Base-by-base conservation (phyloP, 108 stramenopile genomes). In the Cylindrotheca closterium region DNA sequence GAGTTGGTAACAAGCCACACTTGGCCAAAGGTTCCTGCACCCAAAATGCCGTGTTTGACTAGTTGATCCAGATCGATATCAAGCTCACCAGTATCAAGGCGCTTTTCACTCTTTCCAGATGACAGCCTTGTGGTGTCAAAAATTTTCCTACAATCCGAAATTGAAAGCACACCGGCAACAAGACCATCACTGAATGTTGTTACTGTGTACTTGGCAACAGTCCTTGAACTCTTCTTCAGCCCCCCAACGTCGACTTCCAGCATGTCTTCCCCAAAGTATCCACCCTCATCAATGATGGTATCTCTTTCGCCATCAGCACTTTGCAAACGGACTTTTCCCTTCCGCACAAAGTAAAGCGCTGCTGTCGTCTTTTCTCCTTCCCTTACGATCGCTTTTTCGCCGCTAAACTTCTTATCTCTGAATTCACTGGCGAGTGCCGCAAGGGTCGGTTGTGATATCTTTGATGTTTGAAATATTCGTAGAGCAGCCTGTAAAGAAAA, bases 1-100 rank as follows among this genome's bases (percentile, higher is more conserved):
- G 17, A 26, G 49, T 72, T 21, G 3, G 24, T 72, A 26, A 85
- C 88, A 17, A 94, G 66, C 79, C 88, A 85, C 19, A 94, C 93
- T 58, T 94, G 81, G 23, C 92, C 96, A 63, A 96, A 74, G 12
- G 84, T 81, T 24, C 90, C 81, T 31, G 78, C 80, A 31, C 89
- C 88, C 4, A 93, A 63, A 58, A 59, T 57, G 22, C 24, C 60
- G 30, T 52, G 56, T 57, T 29, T 63, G 55, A 32, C 67, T 59
- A 53, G 65, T 51, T 45, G 64, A 48, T 52, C 54, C 23, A 66
- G 27, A 27, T 30, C 22, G 24, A 59, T 53, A 19, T 58, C 46
- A n/a, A 27, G 4, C 26, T 62, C 32, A 71, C 70, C 15, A 2
- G 15, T 4, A 19, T 47, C 23, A 17, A 93, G 61, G 5, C 30